Conservation (phyloP, 441 rosid species). For the Populus tomentosa region DNA sequence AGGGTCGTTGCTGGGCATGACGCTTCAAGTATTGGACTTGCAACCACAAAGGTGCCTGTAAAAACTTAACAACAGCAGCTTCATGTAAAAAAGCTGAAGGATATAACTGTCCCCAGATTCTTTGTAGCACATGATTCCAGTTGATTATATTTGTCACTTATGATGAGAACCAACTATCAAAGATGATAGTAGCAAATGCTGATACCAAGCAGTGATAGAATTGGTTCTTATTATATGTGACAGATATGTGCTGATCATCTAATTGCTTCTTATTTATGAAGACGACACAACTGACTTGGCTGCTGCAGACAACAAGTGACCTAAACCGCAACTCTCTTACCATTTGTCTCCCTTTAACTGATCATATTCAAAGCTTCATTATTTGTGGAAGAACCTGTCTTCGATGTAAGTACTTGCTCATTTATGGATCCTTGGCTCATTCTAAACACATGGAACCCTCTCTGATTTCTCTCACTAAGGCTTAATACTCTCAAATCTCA, state of each 20-base stretch:
- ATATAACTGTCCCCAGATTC: background rate
- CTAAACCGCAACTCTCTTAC: background rate
- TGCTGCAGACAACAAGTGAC: background rate
- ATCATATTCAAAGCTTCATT: background rate
- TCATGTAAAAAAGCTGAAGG: background rate
- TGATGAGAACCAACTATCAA: background rate
- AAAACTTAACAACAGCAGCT: background rate
- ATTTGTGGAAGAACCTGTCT: too few relatives aligned
- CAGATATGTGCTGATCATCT: too few relatives aligned
- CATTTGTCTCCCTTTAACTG: background rate
- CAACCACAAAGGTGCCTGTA: background rate
- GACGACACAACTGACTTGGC: background rate
- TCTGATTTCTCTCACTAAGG: too few relatives aligned
- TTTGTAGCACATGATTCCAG: background rate
- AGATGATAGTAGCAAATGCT: background rate
- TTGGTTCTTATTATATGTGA: background rate
- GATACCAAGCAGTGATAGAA: background rate
- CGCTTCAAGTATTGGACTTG: background rate
- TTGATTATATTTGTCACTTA: background rate
- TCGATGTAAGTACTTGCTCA: too few relatives aligned
- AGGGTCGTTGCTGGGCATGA: background rate
- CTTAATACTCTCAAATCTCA: too few relatives aligned
- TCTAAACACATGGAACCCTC: too few relatives aligned
- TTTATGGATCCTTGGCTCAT: too few relatives aligned
- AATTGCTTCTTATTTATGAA: background rate